Conservation (phyloP, 257 asterid species). For the Plantago elongata region DNA sequence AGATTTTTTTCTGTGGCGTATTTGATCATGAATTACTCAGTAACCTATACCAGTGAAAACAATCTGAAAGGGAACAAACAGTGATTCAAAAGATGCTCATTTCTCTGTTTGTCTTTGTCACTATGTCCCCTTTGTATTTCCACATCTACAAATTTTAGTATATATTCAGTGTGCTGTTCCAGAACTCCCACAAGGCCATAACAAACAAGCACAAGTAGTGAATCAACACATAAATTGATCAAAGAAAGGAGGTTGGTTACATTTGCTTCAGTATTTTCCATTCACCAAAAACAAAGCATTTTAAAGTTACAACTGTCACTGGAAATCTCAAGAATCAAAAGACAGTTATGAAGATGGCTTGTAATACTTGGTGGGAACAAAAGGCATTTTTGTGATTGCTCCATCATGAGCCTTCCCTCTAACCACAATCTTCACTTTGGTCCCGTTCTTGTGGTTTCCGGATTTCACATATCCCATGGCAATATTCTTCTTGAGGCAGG, state of each 20-base stretch:
- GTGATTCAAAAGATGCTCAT: no score
- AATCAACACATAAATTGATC: no score
- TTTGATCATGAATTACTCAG: no score
- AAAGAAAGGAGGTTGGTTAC: constrained; percentile 4
- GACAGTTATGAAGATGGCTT: constrained; percentile 50
- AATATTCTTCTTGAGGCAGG: constrained; percentile 90
- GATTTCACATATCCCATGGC: constrained; percentile 98
- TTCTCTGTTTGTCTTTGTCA: no score
- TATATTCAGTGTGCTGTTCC: no score
- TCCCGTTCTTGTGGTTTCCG: constrained; percentile 74
- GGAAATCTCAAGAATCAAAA: constrained; percentile 9
- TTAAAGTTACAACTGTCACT: constrained; percentile 20
- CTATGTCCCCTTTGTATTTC: no score
- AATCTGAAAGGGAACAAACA: no score
- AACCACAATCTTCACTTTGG: constrained; percentile 66
- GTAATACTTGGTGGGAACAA: constrained; percentile 80
- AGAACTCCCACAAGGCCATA: no score
- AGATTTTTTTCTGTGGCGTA: no score
- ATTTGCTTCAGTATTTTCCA: constrained; percentile 23
- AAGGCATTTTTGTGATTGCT: constrained; percentile 79
- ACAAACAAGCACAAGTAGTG: no score
- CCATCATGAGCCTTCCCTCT: constrained; percentile 86
- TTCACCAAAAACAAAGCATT: constrained; percentile 18
- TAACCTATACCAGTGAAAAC: no score
- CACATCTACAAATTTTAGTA: no score